These are phyloP conservation scores for Calamus simplicifolius DNA, from an alignment of 176 grass and related monocot genomes.

Conservation along the genomic window DNA sequence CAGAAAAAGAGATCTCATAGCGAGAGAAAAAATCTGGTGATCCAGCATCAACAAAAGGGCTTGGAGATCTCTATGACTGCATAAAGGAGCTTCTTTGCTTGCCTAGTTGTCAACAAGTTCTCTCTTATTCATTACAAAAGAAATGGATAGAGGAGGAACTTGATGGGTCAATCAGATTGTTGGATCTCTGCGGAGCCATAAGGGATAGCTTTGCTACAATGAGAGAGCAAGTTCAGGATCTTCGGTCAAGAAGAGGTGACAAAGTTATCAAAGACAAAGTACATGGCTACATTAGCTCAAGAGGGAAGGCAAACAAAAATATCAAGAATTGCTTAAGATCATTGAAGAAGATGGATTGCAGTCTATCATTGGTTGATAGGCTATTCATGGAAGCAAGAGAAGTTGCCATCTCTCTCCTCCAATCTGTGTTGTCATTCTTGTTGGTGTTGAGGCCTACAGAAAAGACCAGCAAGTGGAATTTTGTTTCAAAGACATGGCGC, in stretches of 20 bases:
- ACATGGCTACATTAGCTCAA: background rate
- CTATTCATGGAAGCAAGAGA: slow-evolving; percentile 38
- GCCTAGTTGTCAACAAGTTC: slow-evolving; percentile 12
- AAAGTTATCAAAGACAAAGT: slow-evolving; percentile 16
- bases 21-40: too few species aligned
- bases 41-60: too few species aligned
- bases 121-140: slow-evolving; percentile 17
- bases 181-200: slow-evolving; percentile 30
- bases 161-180: slow-evolving; percentile 6
- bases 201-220: slow-evolving; percentile 28
- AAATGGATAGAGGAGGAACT: slow-evolving; percentile 12
- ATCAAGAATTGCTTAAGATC: slow-evolving; percentile 29
- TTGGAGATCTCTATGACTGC: slow-evolving; percentile 13
- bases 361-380: slow-evolving; percentile 5
- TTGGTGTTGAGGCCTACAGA: slow-evolving; percentile 11
- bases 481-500: slow-evolving; percentile 32
- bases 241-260: slow-evolving; percentile 29
- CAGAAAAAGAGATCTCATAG: too few species aligned
- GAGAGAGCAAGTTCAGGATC: slow-evolving; percentile 29
- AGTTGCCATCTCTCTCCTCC: slow-evolving; percentile 30
- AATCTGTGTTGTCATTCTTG: slow-evolving; percentile 13
- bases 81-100: slow-evolving; percentile 20
- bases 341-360: slow-evolving; percentile 1
- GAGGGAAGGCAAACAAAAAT: slow-evolving; percentile 11
- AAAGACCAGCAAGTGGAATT: slow-evolving; percentile 33